Base-by-base conservation (phyloP, 495 filamentous ascomycete species). In the Halenospora varia region DNA sequence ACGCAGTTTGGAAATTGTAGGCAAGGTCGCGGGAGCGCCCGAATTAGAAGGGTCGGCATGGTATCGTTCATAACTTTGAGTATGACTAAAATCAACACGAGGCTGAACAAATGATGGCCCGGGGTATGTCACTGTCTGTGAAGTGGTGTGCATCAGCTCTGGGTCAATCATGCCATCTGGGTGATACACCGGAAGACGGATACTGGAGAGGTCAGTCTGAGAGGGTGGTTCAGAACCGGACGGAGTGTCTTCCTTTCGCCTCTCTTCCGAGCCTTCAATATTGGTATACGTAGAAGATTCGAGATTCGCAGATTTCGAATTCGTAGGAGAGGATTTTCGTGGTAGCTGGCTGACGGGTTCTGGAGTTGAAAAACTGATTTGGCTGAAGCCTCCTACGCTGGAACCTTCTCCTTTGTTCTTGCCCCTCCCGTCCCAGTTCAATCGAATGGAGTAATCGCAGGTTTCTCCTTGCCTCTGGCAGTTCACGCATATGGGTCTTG, bases 401-500 rank as follows among this genome's bases (percentile, higher is more conserved):
- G 29, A 4, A 9, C 25, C 42, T 26, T 40, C 55, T 8, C 22
- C 10, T 29, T 63, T 57, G 59, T 75, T 75, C 59, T 81, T 82
- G 40, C 76, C 75, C 52, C 89, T 77, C 26, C 90, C 88, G 55
- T 86, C 88, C 90, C 90, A 94, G 62, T 92, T 93, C 61, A 95
- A 72, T 17, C 87, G 78, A 66, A 94, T 88, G 68, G 84, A 90
- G 73, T 94, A 96, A 70, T 96, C 90, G 72, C 90, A 96, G 24
- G 73, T 71, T 66, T 93, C 89, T 47, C 85, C 86, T 62, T 85
- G 85, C 52, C 84, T 84, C 65, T 84, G 79, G 68, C 90, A 96
- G 65, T 92, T 92, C 50, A 80, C 66, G 69, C 90, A 96, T 65
- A 72, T 70, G 10, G 90, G 90, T 63, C 88, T 89, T 66, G 88